Evolutionary conservation across 352 stramenopile genomes (phyloP).

Genomic region (Lagenidium sp.): DNA sequence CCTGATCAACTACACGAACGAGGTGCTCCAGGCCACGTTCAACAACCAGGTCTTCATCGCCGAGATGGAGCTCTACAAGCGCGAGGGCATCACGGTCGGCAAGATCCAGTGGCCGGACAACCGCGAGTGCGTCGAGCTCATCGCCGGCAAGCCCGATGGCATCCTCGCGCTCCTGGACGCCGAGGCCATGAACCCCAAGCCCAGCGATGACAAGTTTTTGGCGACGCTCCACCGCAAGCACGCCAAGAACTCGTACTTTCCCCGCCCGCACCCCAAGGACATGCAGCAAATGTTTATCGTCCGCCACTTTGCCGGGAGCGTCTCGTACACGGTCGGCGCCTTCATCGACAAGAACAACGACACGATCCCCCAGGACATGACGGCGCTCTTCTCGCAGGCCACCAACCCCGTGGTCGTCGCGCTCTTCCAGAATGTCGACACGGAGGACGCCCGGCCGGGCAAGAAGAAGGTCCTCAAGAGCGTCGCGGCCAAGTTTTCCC

Average conservation of each 20-base stretch:
- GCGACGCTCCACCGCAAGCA: conserved; percentile 80
- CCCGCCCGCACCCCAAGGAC: conserved; percentile 78
- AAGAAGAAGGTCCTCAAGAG: conserved; percentile 79
- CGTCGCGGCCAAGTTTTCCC: conserved; percentile 55
- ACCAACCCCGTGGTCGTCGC: conserved; percentile 46
- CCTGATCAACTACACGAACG: conserved; percentile 88
- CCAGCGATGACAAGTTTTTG: conserved; percentile 84
- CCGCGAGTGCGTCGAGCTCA: conserved; percentile 87
- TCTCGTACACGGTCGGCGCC: conserved; percentile 84
- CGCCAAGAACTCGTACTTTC: conserved; percentile 79
- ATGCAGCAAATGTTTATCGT: conserved; percentile 89
- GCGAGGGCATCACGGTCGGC: conserved; percentile 84
- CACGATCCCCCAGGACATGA: conserved; percentile 77
- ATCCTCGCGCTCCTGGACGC: conserved; percentile 80
- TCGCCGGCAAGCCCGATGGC: conserved; percentile 70
- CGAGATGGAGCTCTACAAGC: conserved; percentile 87
- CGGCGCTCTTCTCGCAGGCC: conserved; percentile 69
- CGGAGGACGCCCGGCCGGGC: conserved; percentile 32
- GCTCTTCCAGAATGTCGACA: conserved; percentile 62
- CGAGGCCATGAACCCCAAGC: conserved; percentile 86
- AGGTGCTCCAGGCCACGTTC: conserved; percentile 82
- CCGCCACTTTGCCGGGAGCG: conserved; percentile 82
- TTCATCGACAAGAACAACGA: conserved; percentile 93
- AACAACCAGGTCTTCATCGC: conserved; percentile 89
- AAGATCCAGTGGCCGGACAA: conserved; percentile 90